These are phyloP conservation scores for Coemansia sp. DNA, from an alignment of 371 early-diverging fungal genomes.

Conservation along the genomic window DNA sequence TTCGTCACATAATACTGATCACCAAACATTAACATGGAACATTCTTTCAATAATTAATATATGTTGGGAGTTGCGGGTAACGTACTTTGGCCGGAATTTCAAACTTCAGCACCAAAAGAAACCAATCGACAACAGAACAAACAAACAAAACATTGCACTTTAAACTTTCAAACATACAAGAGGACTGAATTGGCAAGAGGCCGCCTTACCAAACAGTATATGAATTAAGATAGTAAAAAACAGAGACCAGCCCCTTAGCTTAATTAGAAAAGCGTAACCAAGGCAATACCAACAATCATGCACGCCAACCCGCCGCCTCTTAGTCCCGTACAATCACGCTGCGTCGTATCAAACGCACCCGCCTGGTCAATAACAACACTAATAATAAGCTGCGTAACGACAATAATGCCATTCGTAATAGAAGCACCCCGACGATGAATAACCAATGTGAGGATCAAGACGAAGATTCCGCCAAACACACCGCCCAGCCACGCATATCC, in stretches of 20 bases:
- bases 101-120: too few relatives aligned
- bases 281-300: conserved; percentile 47
- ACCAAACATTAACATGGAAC: too few relatives aligned
- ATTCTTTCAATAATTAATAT: too few relatives aligned
- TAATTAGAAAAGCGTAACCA: conserved; percentile 44
- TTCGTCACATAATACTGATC: too few relatives aligned
- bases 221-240: too few relatives aligned
- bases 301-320: conserved; percentile 46
- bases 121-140: too few relatives aligned
- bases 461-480: conserved; percentile 47
- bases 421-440: conserved; percentile 50
- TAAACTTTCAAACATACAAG: too few relatives aligned
- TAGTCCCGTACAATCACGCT: conserved; percentile 37
- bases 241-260: not conserved
- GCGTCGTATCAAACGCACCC: conserved; percentile 32
- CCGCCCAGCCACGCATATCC: conserved; percentile 49
- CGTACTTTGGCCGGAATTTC: too few relatives aligned
- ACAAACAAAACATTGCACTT: too few relatives aligned
- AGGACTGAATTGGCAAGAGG: not conserved
- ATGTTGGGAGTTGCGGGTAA: too few relatives aligned
- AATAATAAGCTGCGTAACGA: conserved; percentile 47
- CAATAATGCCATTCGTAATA: conserved; percentile 47
- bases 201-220: too few relatives aligned
- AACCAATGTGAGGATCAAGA: conserved; percentile 44
- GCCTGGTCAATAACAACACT: conserved; percentile 44